Conservation (phyloP, 139 green algal genomes). For the Chlamydomonas asymmetrica region DNA sequence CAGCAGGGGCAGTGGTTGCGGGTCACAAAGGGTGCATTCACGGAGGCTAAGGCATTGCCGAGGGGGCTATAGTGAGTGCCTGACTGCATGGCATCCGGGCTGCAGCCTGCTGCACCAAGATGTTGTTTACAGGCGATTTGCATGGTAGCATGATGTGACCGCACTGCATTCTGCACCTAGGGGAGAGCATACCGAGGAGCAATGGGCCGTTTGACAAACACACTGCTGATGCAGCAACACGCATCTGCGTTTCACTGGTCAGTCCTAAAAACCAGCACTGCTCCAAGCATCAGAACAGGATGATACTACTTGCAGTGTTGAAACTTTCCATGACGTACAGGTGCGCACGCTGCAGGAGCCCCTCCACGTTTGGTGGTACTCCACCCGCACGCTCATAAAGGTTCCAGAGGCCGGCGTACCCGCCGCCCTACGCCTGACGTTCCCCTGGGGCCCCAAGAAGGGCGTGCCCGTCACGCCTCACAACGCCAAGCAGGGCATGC, state of each 20-base stretch:
- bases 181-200: no score
- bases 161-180: no score
- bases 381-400: not conserved
- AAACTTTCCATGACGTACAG: not conserved
- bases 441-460: not conserved
- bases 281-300: no score
- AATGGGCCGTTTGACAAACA: no score
- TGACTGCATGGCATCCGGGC: no score
- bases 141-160: not conserved
- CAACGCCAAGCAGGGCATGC: slow-evolving; percentile 4
- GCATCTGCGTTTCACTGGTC: no score
- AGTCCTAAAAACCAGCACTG: no score
- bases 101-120: no score
- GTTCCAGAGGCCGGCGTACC: not conserved
- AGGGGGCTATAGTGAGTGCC: no score
- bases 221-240: no score
- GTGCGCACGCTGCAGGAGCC: slow-evolving; percentile 3
- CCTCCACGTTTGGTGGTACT: not conserved
- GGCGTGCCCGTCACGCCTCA: not conserved
- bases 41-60: not conserved
- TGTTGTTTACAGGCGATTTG: not conserved
- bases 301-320: no score
- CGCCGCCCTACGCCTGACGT: not conserved
- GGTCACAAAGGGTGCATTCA: not conserved
- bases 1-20: no score